Evolutionary conservation across 805 yeast genomes (phyloP).

Genomic region (Clavispora vitiphila): DNA sequence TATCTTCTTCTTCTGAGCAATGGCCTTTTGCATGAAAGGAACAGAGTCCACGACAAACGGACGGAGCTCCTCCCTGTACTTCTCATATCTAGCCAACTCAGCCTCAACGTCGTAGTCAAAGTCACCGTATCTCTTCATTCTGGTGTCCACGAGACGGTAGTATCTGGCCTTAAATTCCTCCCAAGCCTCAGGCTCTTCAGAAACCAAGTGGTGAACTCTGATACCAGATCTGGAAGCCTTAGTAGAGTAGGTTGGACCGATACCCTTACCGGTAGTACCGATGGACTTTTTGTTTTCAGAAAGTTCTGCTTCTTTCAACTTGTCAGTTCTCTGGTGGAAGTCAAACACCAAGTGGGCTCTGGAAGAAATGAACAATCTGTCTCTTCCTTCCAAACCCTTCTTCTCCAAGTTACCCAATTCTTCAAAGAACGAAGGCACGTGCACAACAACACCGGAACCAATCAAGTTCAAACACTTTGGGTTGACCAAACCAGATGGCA

Average conservation of each 20-base stretch:
- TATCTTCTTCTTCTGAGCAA: conserved; percentile 74
- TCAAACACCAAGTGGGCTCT: conserved; percentile 96
- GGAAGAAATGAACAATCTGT: conserved; percentile 80
- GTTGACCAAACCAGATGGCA: conserved; percentile 96
- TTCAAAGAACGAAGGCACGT: conserved; percentile 85
- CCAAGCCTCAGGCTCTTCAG: conserved; percentile 90
- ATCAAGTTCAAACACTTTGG: conserved; percentile 84
- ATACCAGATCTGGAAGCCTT: conserved; percentile 96
- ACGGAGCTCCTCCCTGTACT: conserved; percentile 64
- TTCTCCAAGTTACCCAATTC: conserved; percentile 77
- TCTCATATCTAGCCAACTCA: conserved; percentile 74
- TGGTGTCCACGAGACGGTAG: conserved; percentile 70
- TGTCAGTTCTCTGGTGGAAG: conserved; percentile 96
- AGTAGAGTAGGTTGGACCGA: conserved; percentile 96
- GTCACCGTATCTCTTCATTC: conserved; percentile 88
- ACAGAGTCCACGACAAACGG: conserved; percentile 96
- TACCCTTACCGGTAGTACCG: conserved; percentile 98
- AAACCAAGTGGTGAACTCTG: conserved; percentile 92
- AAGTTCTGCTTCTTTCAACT: conserved; percentile 88
- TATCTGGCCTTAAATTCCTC: conserved; percentile 77
- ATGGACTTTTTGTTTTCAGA: conserved; percentile 75
- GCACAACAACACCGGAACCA: conserved; percentile 96
- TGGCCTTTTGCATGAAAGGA: conserved; percentile 73
- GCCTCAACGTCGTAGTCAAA: conserved; percentile 82
- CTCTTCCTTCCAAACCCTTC: conserved; percentile 74